Percentiles rank a stretch among this genome's conserved stretches.
Conservation (phyloP, 495 filamentous ascomycete genomes). For the Neurospora sp. region DNA sequence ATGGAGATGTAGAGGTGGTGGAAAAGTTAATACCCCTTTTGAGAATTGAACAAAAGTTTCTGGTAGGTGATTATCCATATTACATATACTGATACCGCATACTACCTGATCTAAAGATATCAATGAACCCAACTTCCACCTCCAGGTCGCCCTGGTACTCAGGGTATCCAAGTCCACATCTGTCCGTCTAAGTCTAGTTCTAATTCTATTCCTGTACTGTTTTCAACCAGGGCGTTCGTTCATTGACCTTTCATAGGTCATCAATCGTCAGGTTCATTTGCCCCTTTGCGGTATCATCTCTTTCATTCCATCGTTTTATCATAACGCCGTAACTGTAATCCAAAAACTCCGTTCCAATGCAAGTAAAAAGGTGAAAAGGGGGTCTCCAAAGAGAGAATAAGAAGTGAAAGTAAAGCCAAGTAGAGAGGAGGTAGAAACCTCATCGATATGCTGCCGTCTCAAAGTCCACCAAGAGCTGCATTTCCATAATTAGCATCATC, state of each 20-base stretch:
- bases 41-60: no score
- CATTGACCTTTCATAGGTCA: no score
- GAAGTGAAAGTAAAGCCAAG: not conserved
- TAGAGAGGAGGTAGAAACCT: not conserved
- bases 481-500: not conserved
- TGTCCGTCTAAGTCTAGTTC: not conserved
- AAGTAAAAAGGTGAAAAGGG: not conserved
- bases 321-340: no score
- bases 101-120: not conserved
- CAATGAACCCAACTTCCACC: not conserved
- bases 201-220: not conserved
- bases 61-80: no score
- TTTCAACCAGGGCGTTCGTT: no score
- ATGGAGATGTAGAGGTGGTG: no score
- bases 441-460: not conserved
- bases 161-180: not conserved
- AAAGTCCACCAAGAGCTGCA: slow-evolving; percentile 1
- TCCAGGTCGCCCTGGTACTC: not conserved
- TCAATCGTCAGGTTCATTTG: no score
- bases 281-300: no score
- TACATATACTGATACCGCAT: no score
- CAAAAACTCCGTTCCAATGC: not conserved
- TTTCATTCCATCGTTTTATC: no score
- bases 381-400: not conserved
- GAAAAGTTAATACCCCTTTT: no score